Evolutionary conservation across 495 filamentous ascomycete species (phyloP).

Genomic region (Penicillium bovifimosum): DNA sequence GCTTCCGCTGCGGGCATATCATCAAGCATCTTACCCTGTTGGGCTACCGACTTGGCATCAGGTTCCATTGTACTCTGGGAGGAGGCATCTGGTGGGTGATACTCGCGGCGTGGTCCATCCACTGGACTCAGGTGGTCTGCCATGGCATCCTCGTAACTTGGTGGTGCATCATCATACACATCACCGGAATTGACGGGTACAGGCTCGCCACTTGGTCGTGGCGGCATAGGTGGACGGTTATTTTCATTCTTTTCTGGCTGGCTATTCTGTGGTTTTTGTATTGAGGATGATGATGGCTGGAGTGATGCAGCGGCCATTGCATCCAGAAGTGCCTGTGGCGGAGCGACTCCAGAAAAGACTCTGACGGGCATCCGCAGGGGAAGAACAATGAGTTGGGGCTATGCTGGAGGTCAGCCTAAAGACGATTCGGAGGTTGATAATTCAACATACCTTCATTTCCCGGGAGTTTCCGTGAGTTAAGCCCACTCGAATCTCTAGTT

Average conservation of each 20-base stretch:
- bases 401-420: conserved; percentile 10
- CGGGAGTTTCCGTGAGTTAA: conserved; percentile 53
- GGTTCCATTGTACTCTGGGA: conserved; percentile 27
- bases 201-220: conserved; percentile 23
- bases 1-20: conserved; percentile 17
- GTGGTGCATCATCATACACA: conserved; percentile 57
- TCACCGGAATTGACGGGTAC: conserved; percentile 28
- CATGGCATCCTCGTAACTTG: conserved; percentile 89
- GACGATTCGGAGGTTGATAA: not conserved
- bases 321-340: conserved; percentile 68
- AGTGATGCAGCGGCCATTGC: conserved; percentile 49
- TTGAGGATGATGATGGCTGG: conserved; percentile 24
- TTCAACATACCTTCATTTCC: conserved; percentile 46
- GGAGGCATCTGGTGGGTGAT: conserved; percentile 51
- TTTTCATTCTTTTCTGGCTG: conserved; percentile 17
- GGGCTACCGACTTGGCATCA: conserved; percentile 37
- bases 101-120: conserved; percentile 58
- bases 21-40: conserved; percentile 26
- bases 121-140: conserved; percentile 66
- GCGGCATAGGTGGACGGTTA: conserved; percentile 34
- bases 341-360: conserved; percentile 87
- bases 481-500: conserved; percentile 74
- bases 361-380: conserved; percentile 72
- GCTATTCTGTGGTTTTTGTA: conserved; percentile 19
- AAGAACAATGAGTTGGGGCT: conserved; percentile 67